Evolutionary conservation across 495 filamentous ascomycete species (phyloP), one percentile per base, ranked within the genome.

Genomic region (Penicillium bialowiezense): DNA sequence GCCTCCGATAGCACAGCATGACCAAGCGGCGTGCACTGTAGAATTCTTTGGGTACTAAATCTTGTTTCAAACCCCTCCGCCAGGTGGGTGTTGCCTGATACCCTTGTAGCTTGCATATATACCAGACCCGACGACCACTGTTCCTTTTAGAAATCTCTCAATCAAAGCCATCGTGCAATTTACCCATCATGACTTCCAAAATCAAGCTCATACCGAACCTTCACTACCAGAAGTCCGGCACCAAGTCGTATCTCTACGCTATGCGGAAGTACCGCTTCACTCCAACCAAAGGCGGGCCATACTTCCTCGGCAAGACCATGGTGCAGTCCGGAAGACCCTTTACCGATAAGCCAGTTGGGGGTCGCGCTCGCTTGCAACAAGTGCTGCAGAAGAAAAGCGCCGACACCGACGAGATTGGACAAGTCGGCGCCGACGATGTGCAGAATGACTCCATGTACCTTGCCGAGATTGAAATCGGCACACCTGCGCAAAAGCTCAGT

Each of bases 391-490:
- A 82, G 65, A 76, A 73, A 60, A 54, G 49, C 3, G 58, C 58
- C 26, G 57, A 60, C 13, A 60, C 54, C 31, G 62, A 73, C 26
- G 53, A 76, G 44, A 62, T 64, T 6, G 83, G 76, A 7, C 73
- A 85, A 13, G 84, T 89, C 13, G 71, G 73, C 1, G 84, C 84
- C n/a, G 79, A 88, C 17, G 88, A 91, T 62, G 73, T 83, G 48
- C 86, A 90, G 67, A 85, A 89, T 53, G 87, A 91, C 49, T 72
- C 79, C 18, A 65, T 80, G 71, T 90, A 89, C 55, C 75, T 91
- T 28, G 86, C 80, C 41, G 70, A 78, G 41, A 78, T 91, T 34
- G 50, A 60, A 5, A 85, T 91, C 55, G 88, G 88, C 23, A 86
- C 81, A 1, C 86, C 86, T 8, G 69, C 73, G 2, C 86, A 91